Conservation (phyloP, 2,329 filamentous ascomycete genomes). For the Malbranchea cinnamomea region DNA sequence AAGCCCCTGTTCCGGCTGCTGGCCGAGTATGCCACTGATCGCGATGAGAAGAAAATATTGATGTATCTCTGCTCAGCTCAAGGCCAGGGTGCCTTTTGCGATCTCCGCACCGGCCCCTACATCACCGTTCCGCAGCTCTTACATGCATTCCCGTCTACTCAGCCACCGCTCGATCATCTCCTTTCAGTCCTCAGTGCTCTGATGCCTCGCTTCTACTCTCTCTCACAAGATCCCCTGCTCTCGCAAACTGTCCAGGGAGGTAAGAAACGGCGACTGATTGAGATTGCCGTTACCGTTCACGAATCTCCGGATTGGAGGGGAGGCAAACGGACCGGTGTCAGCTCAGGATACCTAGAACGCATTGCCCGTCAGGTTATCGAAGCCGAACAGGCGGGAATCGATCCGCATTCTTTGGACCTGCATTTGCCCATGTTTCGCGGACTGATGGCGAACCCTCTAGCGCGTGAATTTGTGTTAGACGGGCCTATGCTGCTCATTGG, state of each 20-base stretch:
- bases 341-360: conserved; percentile 85
- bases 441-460: conserved; percentile 91
- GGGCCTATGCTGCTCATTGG: conserved; percentile 97
- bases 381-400: conserved; percentile 46
- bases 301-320: conserved; percentile 66
- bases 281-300: conserved; percentile 94
- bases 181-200: conserved; percentile 69
- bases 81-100: conserved; percentile 84
- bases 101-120: conserved; percentile 79
- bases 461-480: conserved; percentile 78
- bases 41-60: conserved; percentile 78
- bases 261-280: conserved; percentile 64
- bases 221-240: conserved; percentile 88
- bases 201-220: conserved; percentile 97
- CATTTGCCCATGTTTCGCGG: conserved; percentile 96
- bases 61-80: conserved; percentile 75
- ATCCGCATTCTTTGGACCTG: conserved; percentile 42
- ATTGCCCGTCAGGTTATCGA: conserved; percentile 59
- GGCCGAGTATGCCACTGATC: conserved; percentile 66
- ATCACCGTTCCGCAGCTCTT: conserved; percentile 76
- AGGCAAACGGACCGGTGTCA: conserved; percentile 63
- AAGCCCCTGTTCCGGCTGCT: conserved; percentile 75
- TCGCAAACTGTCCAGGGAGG: conserved; percentile 54
- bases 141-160: conserved; percentile 78
- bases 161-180: conserved; percentile 70